Percentiles rank a stretch among this genome's conserved stretches.
phyloP scores from a whole-genome alignment of 2,329 filamentous ascomycete species.

The Fusarium paranaense region DNA sequence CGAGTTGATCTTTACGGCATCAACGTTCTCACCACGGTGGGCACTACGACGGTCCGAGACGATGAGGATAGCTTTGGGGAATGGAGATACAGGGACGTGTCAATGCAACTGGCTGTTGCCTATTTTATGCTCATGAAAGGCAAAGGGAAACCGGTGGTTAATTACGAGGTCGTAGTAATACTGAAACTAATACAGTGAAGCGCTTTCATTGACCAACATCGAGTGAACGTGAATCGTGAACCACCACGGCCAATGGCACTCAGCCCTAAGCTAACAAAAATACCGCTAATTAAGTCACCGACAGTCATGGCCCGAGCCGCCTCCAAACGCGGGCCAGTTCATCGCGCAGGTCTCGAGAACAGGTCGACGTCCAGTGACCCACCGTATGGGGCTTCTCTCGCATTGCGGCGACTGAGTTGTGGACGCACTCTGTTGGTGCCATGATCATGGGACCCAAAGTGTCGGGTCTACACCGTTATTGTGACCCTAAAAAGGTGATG shows the following conservation, averaged over 20 bases:
- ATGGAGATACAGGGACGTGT: neutral
- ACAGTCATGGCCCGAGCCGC: neutral
- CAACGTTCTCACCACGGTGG: too few species aligned
- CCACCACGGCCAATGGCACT: neutral
- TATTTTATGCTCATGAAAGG: neutral
- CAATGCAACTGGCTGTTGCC: neutral
- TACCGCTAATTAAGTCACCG: neutral
- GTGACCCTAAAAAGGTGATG: neutral
- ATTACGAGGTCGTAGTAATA: neutral
- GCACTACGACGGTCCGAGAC: neutral
- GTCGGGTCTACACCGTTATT: conserved; percentile 2
- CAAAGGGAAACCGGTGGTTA: neutral
- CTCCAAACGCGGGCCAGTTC: neutral
- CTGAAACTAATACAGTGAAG: neutral
- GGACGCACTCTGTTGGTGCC: neutral
- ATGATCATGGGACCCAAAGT: neutral
- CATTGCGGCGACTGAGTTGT: neutral
- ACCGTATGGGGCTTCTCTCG: neutral
- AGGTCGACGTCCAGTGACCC: neutral
- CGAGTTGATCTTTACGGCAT: neutral
- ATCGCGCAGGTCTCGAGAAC: neutral
- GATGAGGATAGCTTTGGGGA: neutral
- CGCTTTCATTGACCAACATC: neutral
- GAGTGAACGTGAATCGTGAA: neutral
- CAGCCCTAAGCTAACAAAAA: neutral